Evolutionary conservation across 176 grass and related monocot species (phyloP), one percentile per base, ranked within the genome.

Genomic region (Oryza coarctata): DNA sequence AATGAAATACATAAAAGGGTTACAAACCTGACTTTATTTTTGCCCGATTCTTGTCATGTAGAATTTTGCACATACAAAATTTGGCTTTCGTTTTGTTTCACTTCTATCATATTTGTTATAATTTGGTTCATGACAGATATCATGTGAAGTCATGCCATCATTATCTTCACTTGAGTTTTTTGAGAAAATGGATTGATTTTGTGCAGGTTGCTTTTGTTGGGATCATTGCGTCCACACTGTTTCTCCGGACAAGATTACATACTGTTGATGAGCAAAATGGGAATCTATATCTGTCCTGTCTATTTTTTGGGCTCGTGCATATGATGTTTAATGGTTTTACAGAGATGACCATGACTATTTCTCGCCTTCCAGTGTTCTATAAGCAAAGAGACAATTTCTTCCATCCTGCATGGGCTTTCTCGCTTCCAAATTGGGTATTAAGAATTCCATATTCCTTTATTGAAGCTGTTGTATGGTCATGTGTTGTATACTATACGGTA

Each of bases 261-360:
- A 80, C 92, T 26, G 63, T 78, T 63, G 92, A 94, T 81, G 86
- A 91, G 81, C 43, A 65, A 74, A 94, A 89, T 70, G 92, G 86
- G 38, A 77, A 77, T 29, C 73, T 91, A 58, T 94, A 94, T 76
- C 80, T 94, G 3, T 84, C 92, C 27, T 94, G 92, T 78, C 85
- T 94, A 39, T 94, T 94, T 74, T 94, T 84, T 71, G 89, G 92
- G 26, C 74, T 94, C 75, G 40, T 94, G 31, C 92, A 94, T 71
- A 91, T 94, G 83, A 82, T 94, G 88, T 94, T 94, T 70, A 94
- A 94, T 84, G 92, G 92, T 71, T 94, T 91, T 82, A 81, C 88
- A 35, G 92, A 94, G 80, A 72, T 94, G 31, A 64, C 92, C 13
- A 91, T 94, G 63, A 94, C 89, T 55, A 91, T 94, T 87, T 71